Evolutionary conservation across 2,329 filamentous ascomycete species (phyloP).

Genomic region (Cercospora beticola): DNA sequence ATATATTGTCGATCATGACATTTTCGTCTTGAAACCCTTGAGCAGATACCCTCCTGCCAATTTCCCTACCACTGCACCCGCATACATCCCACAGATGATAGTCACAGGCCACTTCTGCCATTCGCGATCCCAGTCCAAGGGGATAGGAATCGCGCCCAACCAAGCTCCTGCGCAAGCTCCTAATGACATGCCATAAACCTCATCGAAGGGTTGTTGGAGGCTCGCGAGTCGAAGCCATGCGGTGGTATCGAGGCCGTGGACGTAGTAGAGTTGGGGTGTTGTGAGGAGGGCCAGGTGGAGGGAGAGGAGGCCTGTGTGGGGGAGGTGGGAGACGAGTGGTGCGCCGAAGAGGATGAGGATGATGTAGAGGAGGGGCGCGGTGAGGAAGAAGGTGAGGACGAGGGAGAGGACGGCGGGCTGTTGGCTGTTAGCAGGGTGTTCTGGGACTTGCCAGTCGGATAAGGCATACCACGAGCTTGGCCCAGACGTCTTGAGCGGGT

Average conservation of each 20-base stretch:
- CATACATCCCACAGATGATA: constrained; percentile 77
- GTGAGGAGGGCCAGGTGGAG: constrained; percentile 78
- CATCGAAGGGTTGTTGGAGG: constrained; percentile 72
- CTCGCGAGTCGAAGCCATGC: constrained; percentile 71
- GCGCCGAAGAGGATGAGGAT: constrained; percentile 86
- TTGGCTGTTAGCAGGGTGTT: neutral
- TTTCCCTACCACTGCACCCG: constrained; percentile 73
- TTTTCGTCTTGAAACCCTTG: constrained; percentile 48
- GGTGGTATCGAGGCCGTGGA: constrained; percentile 71
- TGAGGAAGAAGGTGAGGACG: constrained; percentile 55
- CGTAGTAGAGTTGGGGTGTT: constrained; percentile 78
- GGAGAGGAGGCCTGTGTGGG: constrained; percentile 76
- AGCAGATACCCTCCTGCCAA: constrained; percentile 54
- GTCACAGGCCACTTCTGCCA: constrained; percentile 99
- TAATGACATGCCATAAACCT: constrained; percentile 77
- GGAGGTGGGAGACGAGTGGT: constrained; percentile 76
- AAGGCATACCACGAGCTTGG: constrained; percentile 46
- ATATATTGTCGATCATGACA: constrained; percentile 12
- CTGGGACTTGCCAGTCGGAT: neutral
- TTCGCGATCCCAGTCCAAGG: constrained; percentile 96
- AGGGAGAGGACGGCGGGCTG: constrained; percentile 72
- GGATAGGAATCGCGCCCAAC: constrained; percentile 92
- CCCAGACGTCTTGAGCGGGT: constrained; percentile 49
- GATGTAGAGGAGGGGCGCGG: constrained; percentile 57
- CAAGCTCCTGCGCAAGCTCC: constrained; percentile 80